These are phyloP conservation scores for Picochlorum sp. DNA, from an alignment of 139 green algal species.

Conservation along the genomic window DNA sequence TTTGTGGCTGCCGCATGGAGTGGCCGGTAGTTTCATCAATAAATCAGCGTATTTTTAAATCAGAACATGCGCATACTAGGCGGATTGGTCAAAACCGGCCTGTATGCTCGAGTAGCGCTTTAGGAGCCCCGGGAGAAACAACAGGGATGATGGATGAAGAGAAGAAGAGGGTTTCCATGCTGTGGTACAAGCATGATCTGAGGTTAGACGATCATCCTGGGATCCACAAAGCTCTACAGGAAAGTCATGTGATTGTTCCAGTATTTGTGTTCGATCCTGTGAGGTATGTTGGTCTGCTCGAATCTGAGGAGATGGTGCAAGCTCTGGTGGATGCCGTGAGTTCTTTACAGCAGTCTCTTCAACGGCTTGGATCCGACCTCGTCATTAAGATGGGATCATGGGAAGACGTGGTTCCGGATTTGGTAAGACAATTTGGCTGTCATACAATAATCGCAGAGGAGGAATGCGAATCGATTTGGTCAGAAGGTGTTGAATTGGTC, in stretches of 20 bases:
- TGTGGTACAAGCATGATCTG: constrained; percentile 75
- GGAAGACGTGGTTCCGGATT: constrained; percentile 14
- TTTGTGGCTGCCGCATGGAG: too few species aligned
- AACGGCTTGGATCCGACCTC: constrained; percentile 28
- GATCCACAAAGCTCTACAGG: constrained; percentile 19
- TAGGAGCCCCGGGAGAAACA: too few species aligned
- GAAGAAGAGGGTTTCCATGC: constrained; percentile 7
- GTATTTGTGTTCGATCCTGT: constrained; percentile 44
- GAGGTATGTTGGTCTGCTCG: constrained; percentile 14
- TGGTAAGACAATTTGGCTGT: constrained; percentile 13
- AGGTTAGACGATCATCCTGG: constrained; percentile 68
- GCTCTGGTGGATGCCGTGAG: constrained; percentile 25
- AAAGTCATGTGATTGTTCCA: constrained; percentile 22
- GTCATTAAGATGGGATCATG: constrained; percentile 31
- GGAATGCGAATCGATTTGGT: constrained; percentile 39
- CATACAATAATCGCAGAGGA: constrained; percentile 36
- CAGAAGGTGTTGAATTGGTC: neutral
- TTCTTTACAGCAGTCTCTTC: constrained; percentile 27
- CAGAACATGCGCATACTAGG: too few species aligned
- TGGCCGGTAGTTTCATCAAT: too few species aligned
- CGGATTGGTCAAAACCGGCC: too few species aligned
- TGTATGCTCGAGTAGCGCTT: too few species aligned
- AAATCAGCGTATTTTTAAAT: too few species aligned
- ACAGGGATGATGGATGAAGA: too few species aligned
- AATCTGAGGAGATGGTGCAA: constrained; percentile 5